Conservation (phyloP, 441 rosid species). For the Daphne laureola region DNA sequence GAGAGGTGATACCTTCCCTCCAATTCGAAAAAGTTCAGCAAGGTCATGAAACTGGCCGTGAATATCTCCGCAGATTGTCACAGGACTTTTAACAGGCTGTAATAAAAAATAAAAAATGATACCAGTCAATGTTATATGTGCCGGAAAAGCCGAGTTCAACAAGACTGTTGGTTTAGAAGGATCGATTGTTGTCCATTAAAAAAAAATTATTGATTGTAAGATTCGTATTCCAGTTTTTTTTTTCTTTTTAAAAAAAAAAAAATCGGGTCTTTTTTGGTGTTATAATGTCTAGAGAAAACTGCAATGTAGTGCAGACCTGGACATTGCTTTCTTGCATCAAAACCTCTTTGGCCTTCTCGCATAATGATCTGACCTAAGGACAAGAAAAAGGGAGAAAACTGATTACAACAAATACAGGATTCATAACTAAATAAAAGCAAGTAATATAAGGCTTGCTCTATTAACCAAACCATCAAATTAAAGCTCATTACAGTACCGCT, state of each 20-base stretch:
- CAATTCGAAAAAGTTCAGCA: constrained; percentile 63
- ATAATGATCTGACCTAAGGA: constrained; percentile 51
- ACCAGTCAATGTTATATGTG: constrained; percentile 6
- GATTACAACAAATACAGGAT: neutral
- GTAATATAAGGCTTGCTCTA: no score
- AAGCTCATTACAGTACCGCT: no score
- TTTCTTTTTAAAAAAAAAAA: no score
- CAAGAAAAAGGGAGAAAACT: constrained; percentile 4
- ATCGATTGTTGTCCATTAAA: no score
- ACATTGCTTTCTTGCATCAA: constrained; percentile 73
- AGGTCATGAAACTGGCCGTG: constrained; percentile 78
- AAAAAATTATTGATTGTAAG: no score
- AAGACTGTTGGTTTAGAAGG: neutral
- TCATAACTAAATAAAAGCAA: no score
- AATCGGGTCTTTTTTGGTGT: no score
- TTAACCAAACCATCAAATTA: no score
- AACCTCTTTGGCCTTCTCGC: constrained; percentile 75
- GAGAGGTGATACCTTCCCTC: constrained; percentile 42
- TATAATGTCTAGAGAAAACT: constrained; percentile 1
- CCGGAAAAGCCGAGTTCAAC: constrained; percentile 2
- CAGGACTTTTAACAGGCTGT: constrained; percentile 73
- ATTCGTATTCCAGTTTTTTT: no score
- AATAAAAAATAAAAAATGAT: constrained; percentile 6
- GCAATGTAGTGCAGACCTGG: constrained; percentile 30
- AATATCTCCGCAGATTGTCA: constrained; percentile 69